These are phyloP conservation scores for Microsporum ferrugineum DNA, from an alignment of 2,329 filamentous ascomycete species.

Conservation along the genomic window DNA sequence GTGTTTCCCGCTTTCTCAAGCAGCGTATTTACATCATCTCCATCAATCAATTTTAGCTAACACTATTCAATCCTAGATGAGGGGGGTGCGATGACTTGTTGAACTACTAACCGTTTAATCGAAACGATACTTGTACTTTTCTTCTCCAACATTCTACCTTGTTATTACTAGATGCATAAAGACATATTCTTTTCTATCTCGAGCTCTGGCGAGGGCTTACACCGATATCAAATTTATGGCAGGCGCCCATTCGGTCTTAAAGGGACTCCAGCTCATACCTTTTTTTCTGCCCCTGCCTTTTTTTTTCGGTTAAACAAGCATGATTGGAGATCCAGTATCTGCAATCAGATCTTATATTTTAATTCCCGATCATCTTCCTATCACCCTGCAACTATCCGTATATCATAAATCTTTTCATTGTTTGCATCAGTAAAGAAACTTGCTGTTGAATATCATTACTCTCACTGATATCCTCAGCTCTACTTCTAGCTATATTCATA, in stretches of 20 bases:
- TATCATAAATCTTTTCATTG: not conserved
- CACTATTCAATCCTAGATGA: conserved; percentile 20
- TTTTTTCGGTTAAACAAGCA: not conserved
- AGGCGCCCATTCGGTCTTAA: not conserved
- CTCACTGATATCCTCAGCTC: not conserved
- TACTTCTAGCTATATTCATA: not conserved
- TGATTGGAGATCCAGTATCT: conserved; percentile 2
- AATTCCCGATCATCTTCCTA: not conserved
- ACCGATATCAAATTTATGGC: not conserved
- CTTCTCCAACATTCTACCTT: not conserved
- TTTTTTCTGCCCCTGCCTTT: not conserved
- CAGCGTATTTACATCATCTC: not conserved
- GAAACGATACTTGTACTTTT: not conserved
- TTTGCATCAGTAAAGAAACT: not conserved
- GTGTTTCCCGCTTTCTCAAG: conserved; percentile 9
- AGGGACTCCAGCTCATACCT: not conserved
- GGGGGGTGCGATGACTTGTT: conserved; percentile 25
- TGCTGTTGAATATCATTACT: not conserved
- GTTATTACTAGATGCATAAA: conserved; percentile 2
- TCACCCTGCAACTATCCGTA: not conserved
- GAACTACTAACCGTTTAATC: not conserved
- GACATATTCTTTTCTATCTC: not conserved
- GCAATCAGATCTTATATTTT: not conserved
- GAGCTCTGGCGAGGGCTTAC: not conserved
- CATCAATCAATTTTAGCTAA: conserved; percentile 3